A percentile compares a stretch with the other conserved stretches of the same genome.
Conservation (phyloP, 768 basidiomycete genomes). For the Macrolepiota albuminosa region DNA sequence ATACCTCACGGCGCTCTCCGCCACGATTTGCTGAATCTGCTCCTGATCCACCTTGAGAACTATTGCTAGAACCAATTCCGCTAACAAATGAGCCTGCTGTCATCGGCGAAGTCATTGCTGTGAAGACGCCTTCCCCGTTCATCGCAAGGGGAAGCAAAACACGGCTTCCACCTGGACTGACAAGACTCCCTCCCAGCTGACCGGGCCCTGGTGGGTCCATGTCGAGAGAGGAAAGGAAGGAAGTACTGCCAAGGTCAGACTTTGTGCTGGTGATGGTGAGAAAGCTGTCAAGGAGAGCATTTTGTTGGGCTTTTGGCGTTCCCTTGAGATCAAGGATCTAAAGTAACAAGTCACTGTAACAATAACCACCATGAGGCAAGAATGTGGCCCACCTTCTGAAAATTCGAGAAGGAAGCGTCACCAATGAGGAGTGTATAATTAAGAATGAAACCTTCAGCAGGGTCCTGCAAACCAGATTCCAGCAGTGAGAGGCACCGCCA, state of each 20-base stretch:
- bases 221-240: slow-evolving; percentile 90
- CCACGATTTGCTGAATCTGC: slow-evolving; percentile 30
- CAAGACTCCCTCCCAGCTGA: slow-evolving; percentile 44
- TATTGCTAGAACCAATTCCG: background rate
- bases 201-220: slow-evolving; percentile 79
- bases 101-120: slow-evolving; percentile 57
- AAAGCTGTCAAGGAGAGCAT: slow-evolving; percentile 87
- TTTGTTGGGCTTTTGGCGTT: slow-evolving; percentile 80
- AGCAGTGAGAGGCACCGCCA: slow-evolving; percentile 29
- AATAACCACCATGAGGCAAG: background rate
- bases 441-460: slow-evolving; percentile 89
- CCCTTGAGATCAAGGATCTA: slow-evolving; percentile 96
- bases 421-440: slow-evolving; percentile 95
- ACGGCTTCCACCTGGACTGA: slow-evolving; percentile 64
- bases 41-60: slow-evolving; percentile 39
- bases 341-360: background rate
- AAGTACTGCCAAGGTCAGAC: slow-evolving; percentile 80
- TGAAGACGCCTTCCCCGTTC: slow-evolving; percentile 52
- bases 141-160: slow-evolving; percentile 44
- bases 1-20: slow-evolving; percentile 69
- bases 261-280: slow-evolving; percentile 91
- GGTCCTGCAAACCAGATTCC: slow-evolving; percentile 49
- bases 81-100: slow-evolving; percentile 53
- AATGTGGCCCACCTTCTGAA: slow-evolving; percentile 83
- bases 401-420: slow-evolving; percentile 93